Base-by-base conservation (phyloP, 2,329 filamentous ascomycete genomes). In the Phoma herbarum region DNA sequence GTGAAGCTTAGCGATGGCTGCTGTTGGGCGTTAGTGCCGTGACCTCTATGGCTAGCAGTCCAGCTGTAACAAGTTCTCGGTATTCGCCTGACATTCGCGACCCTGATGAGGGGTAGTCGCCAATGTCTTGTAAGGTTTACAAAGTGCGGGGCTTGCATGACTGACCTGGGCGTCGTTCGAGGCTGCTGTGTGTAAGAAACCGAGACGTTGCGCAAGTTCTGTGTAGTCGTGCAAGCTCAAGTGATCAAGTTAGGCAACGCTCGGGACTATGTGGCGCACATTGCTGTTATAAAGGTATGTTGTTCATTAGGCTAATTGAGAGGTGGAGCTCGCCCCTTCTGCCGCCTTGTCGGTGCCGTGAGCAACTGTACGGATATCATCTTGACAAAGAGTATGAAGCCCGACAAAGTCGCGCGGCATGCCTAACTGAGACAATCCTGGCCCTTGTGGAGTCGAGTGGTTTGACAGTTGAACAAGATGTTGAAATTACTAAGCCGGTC, bases 281-380 rank as follows among this genome's bases (percentile, higher is more conserved):
- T 29, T 28, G 50, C 56, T 53, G 46, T 29, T 22, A 41, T 54
- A 59, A 42, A 54, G 49, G 56, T 54, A 53, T 28, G 31, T 33
- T 60, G 46, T 57, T 65, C 39, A 74, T 75, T 75, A 75, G 73
- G 66, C 72, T 75, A 75, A 75, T 75, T 46, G 71, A 60, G 52
- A 14, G 54, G 67, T 64, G 59, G 62, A 66, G 47, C 57, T 52
- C 64, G 52, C 59, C 54, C 64, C 67, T 72, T 72, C 60, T 67
- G 61, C 66, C 70, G 68, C 44, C 61, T 60, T 62, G 57, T 62
- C 41, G 53, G 51, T 60, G 26, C 35, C 31, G 37, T 44, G 52
- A 45, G 58, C 60, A 52, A 46, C 50, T 41, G 11, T 20, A 49
- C 49, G 51, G 57, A 39, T 14, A 57, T 33, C 49, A 47, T 65